Evolutionary conservation across 805 yeast species (phyloP).

Genomic region (Metschnikowia rubicola): DNA sequence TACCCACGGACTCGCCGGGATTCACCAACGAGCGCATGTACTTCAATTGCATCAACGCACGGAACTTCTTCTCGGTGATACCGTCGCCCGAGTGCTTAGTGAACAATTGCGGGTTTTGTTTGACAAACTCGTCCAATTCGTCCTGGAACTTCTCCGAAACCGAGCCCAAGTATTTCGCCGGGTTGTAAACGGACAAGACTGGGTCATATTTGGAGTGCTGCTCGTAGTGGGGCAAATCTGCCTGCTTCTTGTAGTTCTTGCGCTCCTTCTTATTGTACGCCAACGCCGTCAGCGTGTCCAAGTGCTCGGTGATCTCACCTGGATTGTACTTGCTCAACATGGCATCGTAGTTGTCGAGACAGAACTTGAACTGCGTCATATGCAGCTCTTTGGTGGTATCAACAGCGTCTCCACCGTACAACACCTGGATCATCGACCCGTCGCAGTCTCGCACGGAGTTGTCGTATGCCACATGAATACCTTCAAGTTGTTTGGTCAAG

Average conservation of each 20-base stretch:
- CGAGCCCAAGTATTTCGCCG: conserved; percentile 86
- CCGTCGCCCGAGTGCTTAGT: conserved; percentile 49
- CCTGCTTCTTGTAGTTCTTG: conserved; percentile 67
- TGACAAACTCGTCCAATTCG: conserved; percentile 69
- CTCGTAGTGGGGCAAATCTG: conserved; percentile 57
- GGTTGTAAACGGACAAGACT: conserved; percentile 77
- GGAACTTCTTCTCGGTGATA: conserved; percentile 76
- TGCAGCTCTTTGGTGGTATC: conserved; percentile 95
- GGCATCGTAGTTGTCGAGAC: conserved; percentile 85
- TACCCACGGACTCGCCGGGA: conserved; percentile 98
- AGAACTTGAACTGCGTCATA: conserved; percentile 89
- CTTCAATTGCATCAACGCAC: conserved; percentile 95
- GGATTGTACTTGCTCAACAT: conserved; percentile 85
- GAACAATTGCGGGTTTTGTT: conserved; percentile 52
- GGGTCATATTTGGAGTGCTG: conserved; percentile 78
- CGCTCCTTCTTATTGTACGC: conserved; percentile 77
- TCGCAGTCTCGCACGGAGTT: conserved; percentile 94
- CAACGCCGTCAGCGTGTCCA: conserved; percentile 82
- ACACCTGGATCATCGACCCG: conserved; percentile 88
- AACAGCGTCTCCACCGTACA: conserved; percentile 96
- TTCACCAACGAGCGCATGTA: conserved; percentile 93
- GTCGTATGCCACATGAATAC: conserved; percentile 91
- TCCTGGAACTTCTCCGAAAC: conserved; percentile 88
- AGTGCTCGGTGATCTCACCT: conserved; percentile 59
- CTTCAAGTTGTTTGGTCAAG: conserved; percentile 95